Evolutionary conservation across 2,329 filamentous ascomycete genomes (phyloP).

Genomic region (Neocucurbitaria cava): DNA sequence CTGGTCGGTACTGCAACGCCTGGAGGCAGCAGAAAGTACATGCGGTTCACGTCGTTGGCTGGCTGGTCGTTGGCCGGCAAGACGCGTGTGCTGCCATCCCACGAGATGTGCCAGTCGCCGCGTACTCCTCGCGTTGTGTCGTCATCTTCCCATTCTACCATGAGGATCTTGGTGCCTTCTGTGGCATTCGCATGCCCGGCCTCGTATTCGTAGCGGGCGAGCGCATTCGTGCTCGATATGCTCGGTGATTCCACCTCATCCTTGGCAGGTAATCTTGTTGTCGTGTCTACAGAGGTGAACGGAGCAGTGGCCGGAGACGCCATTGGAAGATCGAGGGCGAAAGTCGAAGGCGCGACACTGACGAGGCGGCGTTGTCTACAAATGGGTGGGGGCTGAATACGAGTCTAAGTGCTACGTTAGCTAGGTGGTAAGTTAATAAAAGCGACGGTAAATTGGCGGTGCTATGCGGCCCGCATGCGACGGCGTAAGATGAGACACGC

Average conservation of each 20-base stretch:
- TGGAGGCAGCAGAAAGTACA: constrained; percentile 83
- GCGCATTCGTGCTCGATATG: constrained; percentile 62
- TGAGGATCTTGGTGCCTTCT: constrained; percentile 87
- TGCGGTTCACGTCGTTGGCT: constrained; percentile 62
- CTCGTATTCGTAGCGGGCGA: constrained; percentile 88
- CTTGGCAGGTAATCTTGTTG: constrained; percentile 33
- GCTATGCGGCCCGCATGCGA: constrained; percentile 37
- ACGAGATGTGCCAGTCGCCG: constrained; percentile 78
- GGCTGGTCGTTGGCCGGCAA: constrained; percentile 68
- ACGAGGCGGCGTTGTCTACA: constrained; percentile 38
- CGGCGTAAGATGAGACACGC: constrained; percentile 30
- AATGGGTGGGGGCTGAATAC: constrained; percentile 41
- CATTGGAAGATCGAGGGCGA: constrained; percentile 39
- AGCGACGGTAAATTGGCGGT: constrained; percentile 38
- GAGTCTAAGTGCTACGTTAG: constrained; percentile 35
- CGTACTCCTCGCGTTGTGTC: constrained; percentile 55
- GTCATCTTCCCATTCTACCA: constrained; percentile 87
- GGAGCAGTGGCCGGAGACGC: constrained; percentile 43
- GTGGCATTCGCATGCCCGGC: constrained; percentile 68
- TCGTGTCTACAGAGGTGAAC: constrained; percentile 54
- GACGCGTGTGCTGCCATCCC: constrained; percentile 80
- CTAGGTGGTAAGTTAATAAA: constrained; percentile 38
- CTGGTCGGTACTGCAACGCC: constrained; percentile 73
- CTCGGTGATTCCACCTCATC: constrained; percentile 56
- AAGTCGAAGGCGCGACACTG: constrained; percentile 34